Base-by-base conservation (phyloP, 495 filamentous ascomycete species). In the Parachaetomium inaequale region DNA sequence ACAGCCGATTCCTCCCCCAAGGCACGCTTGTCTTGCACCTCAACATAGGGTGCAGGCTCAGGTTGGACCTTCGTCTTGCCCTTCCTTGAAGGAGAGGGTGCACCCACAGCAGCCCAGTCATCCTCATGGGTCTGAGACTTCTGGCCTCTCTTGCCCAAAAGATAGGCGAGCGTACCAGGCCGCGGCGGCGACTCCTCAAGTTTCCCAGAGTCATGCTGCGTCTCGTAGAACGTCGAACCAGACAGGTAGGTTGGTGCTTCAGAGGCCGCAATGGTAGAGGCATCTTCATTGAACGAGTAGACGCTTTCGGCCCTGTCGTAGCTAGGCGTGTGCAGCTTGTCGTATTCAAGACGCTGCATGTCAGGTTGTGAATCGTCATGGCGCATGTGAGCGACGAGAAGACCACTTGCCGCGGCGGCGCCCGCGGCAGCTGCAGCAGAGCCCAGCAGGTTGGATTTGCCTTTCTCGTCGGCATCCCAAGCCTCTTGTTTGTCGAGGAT, bases 201-300 rank as follows among this genome's bases (percentile, higher is more conserved):
- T 21, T 71, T 65, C 3, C 43, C 58, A 26, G 72, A 62, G 42
- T 70, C 59, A 1, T 31, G 66, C 23, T 77, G 70, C 19, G 71
- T 67, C 23, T 75, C 73, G 50, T 71, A 65, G 55, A 63, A 65
- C 3, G 63, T 68, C 5, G 66, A 69, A 0, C 69, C 71, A 21
- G 69, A 70, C 23, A 73, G 52, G 34, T 68, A 64, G 46, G 67
- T 73, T 14, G 71, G 69, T 0, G 71, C 69, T 55, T 73, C 71
- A 11, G 71, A 71, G 0, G 67, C 65, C 7, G 71, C 71, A 7
- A 73, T 55, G n/a, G 71, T 73, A 5, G 71, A 73, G 19, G 69
- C 67, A 36, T 71, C 66, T 31, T 72, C 71, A 46, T 65, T 67
- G 28, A 59, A 62, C 21, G 68, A 68, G 28, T 55, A 57, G n/a